Conservation (phyloP, 139 green algal genomes). For the Chlamydomonas sp. region DNA sequence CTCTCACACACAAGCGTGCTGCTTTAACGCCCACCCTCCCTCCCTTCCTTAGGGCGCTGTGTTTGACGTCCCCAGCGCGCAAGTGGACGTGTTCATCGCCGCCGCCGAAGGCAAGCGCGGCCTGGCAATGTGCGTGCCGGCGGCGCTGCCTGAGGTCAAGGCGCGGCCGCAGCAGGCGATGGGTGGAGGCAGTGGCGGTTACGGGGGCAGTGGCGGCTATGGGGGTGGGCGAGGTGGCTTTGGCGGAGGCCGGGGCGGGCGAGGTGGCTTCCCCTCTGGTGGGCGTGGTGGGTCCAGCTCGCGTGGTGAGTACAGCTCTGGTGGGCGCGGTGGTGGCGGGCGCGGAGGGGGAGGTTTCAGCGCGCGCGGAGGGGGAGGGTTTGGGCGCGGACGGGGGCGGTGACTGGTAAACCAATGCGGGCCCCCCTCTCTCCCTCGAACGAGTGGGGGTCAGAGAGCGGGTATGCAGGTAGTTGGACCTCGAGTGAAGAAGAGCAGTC, state of each 20-base stretch:
- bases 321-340: too few relatives aligned
- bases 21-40: too few relatives aligned
- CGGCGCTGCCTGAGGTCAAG: slow-evolving; percentile 10
- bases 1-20: too few relatives aligned
- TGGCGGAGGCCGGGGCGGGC: neutral
- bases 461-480: too few relatives aligned
- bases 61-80: slow-evolving; percentile 8
- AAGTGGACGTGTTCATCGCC: slow-evolving; percentile 2
- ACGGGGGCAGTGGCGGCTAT: neutral
- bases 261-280: neutral
- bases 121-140: neutral
- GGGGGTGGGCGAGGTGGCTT: neutral
- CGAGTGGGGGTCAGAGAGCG: too few relatives aligned
- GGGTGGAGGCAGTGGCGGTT: neutral
- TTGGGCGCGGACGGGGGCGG: too few relatives aligned
- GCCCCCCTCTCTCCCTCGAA: too few relatives aligned
- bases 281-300: neutral
- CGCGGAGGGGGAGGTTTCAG: neutral
- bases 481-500: too few relatives aligned
- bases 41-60: too few relatives aligned
- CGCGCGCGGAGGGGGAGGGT: neutral
- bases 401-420: too few relatives aligned
- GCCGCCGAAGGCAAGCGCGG: slow-evolving; percentile 5
- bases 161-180: neutral
- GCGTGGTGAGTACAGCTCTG: neutral